These are phyloP conservation scores for Lactarius trivialis DNA, from an alignment of 768 basidiomycete species.

Conservation along the genomic window DNA sequence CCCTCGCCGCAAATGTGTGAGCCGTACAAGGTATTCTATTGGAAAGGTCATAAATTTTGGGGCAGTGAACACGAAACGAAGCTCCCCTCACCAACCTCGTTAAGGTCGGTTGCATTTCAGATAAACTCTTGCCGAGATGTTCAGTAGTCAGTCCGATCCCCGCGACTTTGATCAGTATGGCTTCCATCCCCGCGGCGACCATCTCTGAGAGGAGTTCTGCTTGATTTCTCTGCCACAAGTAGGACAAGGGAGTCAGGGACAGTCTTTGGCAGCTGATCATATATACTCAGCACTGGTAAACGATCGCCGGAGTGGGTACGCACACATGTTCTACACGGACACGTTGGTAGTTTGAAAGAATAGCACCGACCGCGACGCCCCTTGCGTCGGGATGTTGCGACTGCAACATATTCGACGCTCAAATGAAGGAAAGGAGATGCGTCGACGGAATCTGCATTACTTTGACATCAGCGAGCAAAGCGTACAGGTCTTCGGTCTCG, in stretches of 20 bases:
- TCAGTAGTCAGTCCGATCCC: conserved; percentile 78
- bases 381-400: conserved; percentile 69
- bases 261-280: conserved; percentile 70
- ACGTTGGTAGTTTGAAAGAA: conserved; percentile 95
- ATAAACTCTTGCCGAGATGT: conserved; percentile 74
- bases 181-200: conserved; percentile 71
- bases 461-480: conserved; percentile 67
- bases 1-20: conserved; percentile 96
- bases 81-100: conserved; percentile 52
- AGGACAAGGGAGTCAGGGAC: conserved; percentile 71
- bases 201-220: conserved; percentile 80
- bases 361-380: conserved; percentile 92
- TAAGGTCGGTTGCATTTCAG: conserved; percentile 67
- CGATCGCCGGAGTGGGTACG: conserved; percentile 28
- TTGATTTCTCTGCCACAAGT: conserved; percentile 93
- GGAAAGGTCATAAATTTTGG: background rate
- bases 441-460: conserved; percentile 34
- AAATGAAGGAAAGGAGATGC: background rate
- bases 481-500: conserved; percentile 92
- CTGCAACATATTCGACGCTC: conserved; percentile 34
- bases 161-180: conserved; percentile 90
- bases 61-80: background rate
- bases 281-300: background rate
- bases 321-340: conserved; percentile 97
- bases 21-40: conserved; percentile 73